Base-by-base conservation (phyloP, 2,329 filamentous ascomycete species). In the Pezicula rhizophila region DNA sequence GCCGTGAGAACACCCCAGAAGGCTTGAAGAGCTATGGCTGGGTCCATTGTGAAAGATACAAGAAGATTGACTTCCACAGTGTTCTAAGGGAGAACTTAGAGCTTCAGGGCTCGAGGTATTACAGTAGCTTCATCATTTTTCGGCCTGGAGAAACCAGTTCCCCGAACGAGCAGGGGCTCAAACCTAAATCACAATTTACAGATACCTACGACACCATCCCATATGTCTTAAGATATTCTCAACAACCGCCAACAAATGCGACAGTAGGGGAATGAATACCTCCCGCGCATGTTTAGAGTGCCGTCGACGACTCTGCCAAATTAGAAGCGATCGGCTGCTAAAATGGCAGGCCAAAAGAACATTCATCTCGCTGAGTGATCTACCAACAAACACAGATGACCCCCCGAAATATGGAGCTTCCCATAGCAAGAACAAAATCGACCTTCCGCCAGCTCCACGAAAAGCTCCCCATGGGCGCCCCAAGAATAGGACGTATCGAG, bases 281-380 rank as follows among this genome's bases (percentile, higher is more conserved):
- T 52, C 57, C 46, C 52, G 60, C 44, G 51, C 65, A 26, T 65
- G 63, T 34, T 47, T 54, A 52, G 50, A 57, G 55, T 66, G 62
- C 52, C 58, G 59, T 42, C 59, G 46, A 42, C 54, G 46, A 42
- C 39, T 61, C 23, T 33, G 47, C 25, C 49, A 50, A 42, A 34
- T 60, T 34, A 52, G 52, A 33, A 47, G 43, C 17, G 33, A 41
- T 14, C 53, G 48, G 31, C 26, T 45, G 15, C 20, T 50, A 25
- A 55, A 57, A 58, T 57, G 54, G 50, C 51, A 49, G 10, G 46
- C 52, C 14, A 53, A 52, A 59, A 59, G 57, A 15, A 54, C 53
- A 23, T 63, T 62, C 48, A 56, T 64, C 46, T 58, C 59, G 18
- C 53, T 62, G 45, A 49, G 45, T 28, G 52, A 48, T n/a, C 40